Conservation (phyloP, 768 basidiomycete species). For the Trametes sanguinea region DNA sequence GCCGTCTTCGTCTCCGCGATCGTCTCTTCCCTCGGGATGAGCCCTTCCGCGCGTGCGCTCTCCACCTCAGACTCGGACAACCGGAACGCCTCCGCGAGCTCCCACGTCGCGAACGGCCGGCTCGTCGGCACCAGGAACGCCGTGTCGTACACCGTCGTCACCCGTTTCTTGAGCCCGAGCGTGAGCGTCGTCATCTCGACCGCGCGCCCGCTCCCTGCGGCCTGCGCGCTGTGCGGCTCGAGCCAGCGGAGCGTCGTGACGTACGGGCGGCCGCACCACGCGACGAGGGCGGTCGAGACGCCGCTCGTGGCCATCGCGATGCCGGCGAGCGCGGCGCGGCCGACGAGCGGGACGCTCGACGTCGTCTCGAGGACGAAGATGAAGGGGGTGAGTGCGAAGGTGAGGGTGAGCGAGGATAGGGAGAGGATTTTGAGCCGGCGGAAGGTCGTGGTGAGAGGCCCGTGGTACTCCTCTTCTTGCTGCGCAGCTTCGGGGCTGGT, state of each 20-base stretch:
- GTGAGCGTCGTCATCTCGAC: constrained; percentile 73
- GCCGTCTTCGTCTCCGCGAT: constrained; percentile 73
- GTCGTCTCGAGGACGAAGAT: constrained; percentile 71
- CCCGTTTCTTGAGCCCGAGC: constrained; percentile 55
- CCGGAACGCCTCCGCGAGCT: constrained; percentile 58
- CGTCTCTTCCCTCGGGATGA: constrained; percentile 59
- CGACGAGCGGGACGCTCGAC: constrained; percentile 68
- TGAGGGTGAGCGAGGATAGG: constrained; percentile 71
- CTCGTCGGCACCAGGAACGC: constrained; percentile 66
- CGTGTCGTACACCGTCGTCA: constrained; percentile 76
- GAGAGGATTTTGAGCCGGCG: constrained; percentile 82
- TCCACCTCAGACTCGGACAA: constrained; percentile 42
- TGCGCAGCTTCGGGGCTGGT: neutral
- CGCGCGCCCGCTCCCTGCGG: constrained; percentile 26
- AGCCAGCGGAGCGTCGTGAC: constrained; percentile 63
- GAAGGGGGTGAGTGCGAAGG: constrained; percentile 71
- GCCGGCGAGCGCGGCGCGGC: constrained; percentile 64
- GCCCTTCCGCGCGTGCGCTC: constrained; percentile 42
- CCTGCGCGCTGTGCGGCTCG: constrained; percentile 36
- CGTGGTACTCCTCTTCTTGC: constrained; percentile 54
- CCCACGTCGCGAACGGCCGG: constrained; percentile 81
- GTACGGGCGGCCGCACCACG: constrained; percentile 74
- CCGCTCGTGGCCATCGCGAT: constrained; percentile 74
- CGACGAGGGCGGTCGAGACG: constrained; percentile 73
- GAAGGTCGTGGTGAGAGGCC: constrained; percentile 74